A percentile compares a stretch with the other conserved stretches of the same genome.
phyloP scores from a whole-genome alignment of 148 eudicot species.

The Rhododendron mucronatum region DNA sequence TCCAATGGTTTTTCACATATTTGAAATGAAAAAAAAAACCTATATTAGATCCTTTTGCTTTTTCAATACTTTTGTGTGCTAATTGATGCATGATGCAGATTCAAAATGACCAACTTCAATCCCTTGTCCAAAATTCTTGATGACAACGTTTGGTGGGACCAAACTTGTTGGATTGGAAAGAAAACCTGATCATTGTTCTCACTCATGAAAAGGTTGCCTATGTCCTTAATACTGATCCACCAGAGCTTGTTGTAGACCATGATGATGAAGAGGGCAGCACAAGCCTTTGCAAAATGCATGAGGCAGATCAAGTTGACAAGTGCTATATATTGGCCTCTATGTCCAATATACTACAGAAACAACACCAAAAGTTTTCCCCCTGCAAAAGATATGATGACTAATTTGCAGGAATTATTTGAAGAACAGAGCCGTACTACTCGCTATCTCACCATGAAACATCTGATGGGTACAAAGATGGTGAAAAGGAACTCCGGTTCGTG shows the following conservation, averaged over 20 bases:
- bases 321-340: neutral
- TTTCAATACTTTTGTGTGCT: no score
- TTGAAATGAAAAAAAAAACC: no score
- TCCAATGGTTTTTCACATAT: no score
- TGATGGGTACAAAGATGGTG: neutral
- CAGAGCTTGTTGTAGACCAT: no score
- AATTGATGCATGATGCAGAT: neutral
- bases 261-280: no score
- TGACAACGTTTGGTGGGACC: neutral
- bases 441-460: neutral
- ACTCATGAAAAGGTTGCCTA: neutral
- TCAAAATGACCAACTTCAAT: neutral
- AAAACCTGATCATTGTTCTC: neutral
- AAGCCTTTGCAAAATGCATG: neutral
- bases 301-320: neutral
- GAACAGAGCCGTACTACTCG: neutral
- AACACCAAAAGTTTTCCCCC: neutral
- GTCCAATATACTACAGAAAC: neutral
- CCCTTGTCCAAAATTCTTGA: neutral
- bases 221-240: neutral
- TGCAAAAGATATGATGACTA: neutral
- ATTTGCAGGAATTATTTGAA: neutral
- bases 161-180: neutral
- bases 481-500: neutral
- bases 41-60: no score